A percentile compares a stretch with the other conserved stretches of the same genome.
phyloP scores from a whole-genome alignment of 106 monocot genomes.

The Dioscorea zingiberensis region DNA sequence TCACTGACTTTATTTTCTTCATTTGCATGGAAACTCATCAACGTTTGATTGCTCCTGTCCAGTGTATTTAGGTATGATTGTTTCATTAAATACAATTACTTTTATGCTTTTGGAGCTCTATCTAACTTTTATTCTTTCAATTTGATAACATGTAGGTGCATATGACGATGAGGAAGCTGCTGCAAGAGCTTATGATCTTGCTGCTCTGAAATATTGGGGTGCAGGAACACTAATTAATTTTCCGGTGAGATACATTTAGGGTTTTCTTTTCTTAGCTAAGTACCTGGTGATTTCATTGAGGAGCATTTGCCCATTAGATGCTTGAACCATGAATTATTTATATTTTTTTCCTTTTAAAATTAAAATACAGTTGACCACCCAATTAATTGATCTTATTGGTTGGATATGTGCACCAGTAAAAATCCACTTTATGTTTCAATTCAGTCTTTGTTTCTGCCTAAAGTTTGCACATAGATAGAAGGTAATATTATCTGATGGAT shows the following conservation, averaged over 20 bases:
- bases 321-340: no score
- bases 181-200: constrained; percentile 99
- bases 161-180: constrained; percentile 99
- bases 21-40: constrained; percentile 35
- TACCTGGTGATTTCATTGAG: no score
- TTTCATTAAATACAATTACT: neutral
- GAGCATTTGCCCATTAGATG: no score
- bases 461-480: no score
- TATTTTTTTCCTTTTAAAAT: no score
- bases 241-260: constrained; percentile 55
- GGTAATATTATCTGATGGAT: no score
- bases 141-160: constrained; percentile 55
- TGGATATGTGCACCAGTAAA: no score
- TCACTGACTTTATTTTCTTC: constrained; percentile 16
- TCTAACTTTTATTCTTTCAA: constrained; percentile 1
- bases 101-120: neutral
- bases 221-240: constrained; percentile 98
- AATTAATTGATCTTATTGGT: no score
- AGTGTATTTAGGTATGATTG: constrained; percentile 89
- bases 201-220: constrained; percentile 98
- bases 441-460: no score
- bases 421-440: no score
- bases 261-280: no score
- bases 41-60: constrained; percentile 5
- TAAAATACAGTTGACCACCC: no score